These are phyloP conservation scores for Elaphomyces granulatus DNA, from an alignment of 495 filamentous ascomycete genomes.

Conservation along the genomic window DNA sequence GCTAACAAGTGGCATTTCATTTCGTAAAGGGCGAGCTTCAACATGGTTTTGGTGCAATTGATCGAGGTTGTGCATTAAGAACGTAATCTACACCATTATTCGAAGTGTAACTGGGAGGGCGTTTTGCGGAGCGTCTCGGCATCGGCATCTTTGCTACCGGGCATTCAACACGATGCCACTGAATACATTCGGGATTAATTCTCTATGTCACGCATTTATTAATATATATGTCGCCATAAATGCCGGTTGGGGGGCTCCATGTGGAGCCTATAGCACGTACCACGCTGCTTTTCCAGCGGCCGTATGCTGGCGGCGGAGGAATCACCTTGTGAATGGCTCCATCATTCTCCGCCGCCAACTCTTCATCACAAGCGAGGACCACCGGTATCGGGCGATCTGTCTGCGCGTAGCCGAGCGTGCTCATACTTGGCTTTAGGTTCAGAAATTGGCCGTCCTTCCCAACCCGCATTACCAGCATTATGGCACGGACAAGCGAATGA, in stretches of 20 bases:
- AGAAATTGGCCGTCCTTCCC: conserved; percentile 12
- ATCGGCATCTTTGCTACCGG: conserved; percentile 9
- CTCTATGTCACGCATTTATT: conserved; percentile 30
- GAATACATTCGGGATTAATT: conserved; percentile 64
- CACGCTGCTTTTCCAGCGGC: conserved; percentile 67
- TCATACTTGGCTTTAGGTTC: conserved; percentile 16
- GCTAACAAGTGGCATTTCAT: too few relatives aligned
- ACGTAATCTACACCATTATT: conserved; percentile 58
- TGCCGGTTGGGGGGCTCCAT: background rate
- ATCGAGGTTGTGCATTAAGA: conserved; percentile 43
- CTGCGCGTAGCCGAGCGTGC: conserved; percentile 43
- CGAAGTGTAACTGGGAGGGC: conserved; percentile 56
- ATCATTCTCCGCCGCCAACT: conserved; percentile 23
- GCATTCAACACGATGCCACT: conserved; percentile 51
- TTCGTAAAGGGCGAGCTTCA: too few relatives aligned
- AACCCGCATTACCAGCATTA: conserved; percentile 40
- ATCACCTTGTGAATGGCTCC: conserved; percentile 25
- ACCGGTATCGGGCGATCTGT: conserved; percentile 48
- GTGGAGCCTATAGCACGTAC: conserved; percentile 34
- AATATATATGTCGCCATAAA: background rate
- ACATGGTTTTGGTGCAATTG: conserved; percentile 33
- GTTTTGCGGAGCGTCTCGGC: conserved; percentile 15
- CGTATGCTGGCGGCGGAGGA: conserved; percentile 68
- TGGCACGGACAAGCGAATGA: conserved; percentile 58
- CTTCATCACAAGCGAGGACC: conserved; percentile 45